Base-by-base conservation (phyloP, 139 green algal genomes). In the Closterium sp. region DNA sequence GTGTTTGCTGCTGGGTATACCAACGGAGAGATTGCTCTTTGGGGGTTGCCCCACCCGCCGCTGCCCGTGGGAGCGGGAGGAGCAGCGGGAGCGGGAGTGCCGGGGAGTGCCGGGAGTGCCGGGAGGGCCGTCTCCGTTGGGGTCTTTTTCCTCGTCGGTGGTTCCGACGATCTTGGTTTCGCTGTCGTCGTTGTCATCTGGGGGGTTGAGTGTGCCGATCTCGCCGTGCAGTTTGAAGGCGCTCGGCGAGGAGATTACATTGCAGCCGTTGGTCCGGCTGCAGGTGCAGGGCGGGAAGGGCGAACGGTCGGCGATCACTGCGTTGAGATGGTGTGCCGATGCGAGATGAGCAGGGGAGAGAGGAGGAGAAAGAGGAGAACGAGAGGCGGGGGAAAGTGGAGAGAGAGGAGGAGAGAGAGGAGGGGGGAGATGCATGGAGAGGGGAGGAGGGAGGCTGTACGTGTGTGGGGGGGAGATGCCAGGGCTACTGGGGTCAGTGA, bases 241-340 rank as follows among this genome's bases (percentile, higher is more conserved):
- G 85, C 27, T 87, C 2, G 28, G 6, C 6, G 85, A 30, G 85
- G 85, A 87, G 85, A 87, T 87, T 31, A 29, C 85, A 31, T 30
- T 9, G 19, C 28, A 30, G n/a, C 85, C 85, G 85, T 31, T 87
- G 85, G 28, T 30, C 17, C 85, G 85, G 21, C 85, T 87, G 85
- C 85, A 87, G 85, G 28, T 87, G 85, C 85, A 87, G n/a, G 62
- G 62, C 17, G 62, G 62, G 62, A 79, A 79, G 62, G 62, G 62
- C 17, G 62, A 79, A 4, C 85, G 28, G 85, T 87, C 85, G 28
- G 19, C 85, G 28, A 87, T 87, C 85, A 93, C 90, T 5, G 29
- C 62, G 22, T 22, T 93, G 21, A 11, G 70, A 31, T 93, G 90
- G 90, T 93, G 90, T 30, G 85, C 85, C 85, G 85, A 87, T 87